Evolutionary conservation across 1,139 yeast species (phyloP).

Genomic region (Debaryomyces robertsiae): DNA sequence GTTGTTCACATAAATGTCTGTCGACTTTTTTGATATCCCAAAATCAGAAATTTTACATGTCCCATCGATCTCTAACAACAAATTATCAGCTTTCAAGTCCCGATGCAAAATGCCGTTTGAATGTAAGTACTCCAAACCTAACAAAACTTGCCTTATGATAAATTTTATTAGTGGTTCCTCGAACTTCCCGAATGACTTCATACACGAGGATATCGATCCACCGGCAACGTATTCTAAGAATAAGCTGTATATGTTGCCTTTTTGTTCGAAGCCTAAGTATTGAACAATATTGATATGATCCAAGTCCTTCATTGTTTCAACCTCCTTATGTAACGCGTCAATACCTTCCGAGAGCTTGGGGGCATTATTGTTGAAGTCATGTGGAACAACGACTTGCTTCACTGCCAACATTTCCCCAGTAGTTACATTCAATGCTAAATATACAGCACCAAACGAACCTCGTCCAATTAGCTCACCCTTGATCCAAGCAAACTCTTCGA

Average conservation of each 20-base stretch:
- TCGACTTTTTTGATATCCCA: conserved; percentile 89
- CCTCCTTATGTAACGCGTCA: conserved; percentile 87
- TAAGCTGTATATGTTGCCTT: conserved; percentile 72
- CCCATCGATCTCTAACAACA: conserved; percentile 87
- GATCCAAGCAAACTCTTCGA: conserved; percentile 93
- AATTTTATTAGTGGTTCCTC: conserved; percentile 76
- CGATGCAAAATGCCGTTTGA: conserved; percentile 87
- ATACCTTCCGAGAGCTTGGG: conserved; percentile 54
- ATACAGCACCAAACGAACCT: conserved; percentile 97
- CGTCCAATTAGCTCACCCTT: conserved; percentile 96
- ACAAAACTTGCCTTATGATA: conserved; percentile 76
- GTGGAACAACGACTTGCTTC: conserved; percentile 82
- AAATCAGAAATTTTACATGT: conserved; percentile 95
- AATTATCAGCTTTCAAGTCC: conserved; percentile 93
- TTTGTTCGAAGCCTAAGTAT: conserved; percentile 88
- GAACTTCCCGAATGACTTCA: conserved; percentile 82
- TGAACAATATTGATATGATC: conserved; percentile 95
- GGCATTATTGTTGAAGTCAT: conserved; percentile 27
- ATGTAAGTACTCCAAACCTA: conserved; percentile 85
- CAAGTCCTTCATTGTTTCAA: conserved; percentile 89
- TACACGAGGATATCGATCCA: conserved; percentile 88
- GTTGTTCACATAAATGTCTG: conserved; percentile 84
- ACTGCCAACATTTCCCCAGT: conserved; percentile 99
- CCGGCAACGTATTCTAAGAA: conserved; percentile 97
- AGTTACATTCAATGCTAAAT: conserved; percentile 87